Evolutionary conservation across 2,329 filamentous ascomycete genomes (phyloP).

Genomic region (Diaporthe sp.): DNA sequence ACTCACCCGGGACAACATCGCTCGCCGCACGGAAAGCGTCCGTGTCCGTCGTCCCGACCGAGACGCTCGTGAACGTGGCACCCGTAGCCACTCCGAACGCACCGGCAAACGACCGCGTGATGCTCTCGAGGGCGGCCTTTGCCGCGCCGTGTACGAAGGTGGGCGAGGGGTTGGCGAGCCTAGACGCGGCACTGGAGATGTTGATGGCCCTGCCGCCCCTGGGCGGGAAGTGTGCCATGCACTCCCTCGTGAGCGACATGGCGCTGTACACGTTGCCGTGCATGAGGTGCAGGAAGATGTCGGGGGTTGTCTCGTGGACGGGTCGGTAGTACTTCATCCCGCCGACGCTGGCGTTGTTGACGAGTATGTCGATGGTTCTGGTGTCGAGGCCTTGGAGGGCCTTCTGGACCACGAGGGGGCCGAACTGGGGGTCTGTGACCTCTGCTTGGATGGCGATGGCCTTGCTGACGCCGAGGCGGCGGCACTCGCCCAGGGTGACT

Average conservation of each 20-base stretch:
- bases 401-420: neutral
- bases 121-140: neutral
- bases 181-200: neutral
- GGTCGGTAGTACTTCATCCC: neutral
- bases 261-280: neutral
- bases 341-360: neutral
- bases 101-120: neutral
- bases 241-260: neutral
- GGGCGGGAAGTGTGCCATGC: neutral
- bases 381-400: neutral
- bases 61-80: neutral
- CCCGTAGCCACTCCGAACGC: neutral
- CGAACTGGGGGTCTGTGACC: neutral
- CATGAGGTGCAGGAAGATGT: neutral
- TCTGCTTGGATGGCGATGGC: neutral
- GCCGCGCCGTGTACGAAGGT: neutral
- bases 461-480: neutral
- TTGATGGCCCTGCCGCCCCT: neutral
- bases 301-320: neutral
- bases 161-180: neutral
- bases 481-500: neutral
- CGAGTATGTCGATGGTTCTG: neutral
- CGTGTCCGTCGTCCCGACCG: neutral
- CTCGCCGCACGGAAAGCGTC: neutral
- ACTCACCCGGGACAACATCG: neutral